Evolutionary conservation across 305 asterid genomes (phyloP), one percentile per base, ranked within the genome.

Genomic region (Caryopteris hybrid): DNA sequence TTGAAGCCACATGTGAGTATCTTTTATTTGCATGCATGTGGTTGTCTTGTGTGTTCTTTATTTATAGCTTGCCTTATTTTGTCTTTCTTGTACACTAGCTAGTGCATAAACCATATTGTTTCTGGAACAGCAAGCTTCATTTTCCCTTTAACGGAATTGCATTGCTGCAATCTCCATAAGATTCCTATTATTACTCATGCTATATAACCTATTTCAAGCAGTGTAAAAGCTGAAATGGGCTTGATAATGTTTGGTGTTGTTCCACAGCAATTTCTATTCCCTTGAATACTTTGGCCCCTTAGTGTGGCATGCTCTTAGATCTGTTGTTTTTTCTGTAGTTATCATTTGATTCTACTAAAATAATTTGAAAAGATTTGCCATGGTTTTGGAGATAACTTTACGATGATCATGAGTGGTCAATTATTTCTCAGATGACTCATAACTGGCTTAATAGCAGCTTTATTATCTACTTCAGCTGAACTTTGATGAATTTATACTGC

Each of bases 1-100:
- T 70, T 91, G 82, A 94, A 94, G 84, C 98, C 96, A 69, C 85
- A 89, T 76, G 99, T 94, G 83, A 89, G 99, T 86, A 76, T 66
- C 63, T 48, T 12, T 69, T 47, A 59, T 52, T 56, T 68, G 69
- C 51, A 1, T 75, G 68, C 76, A 38, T 67, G 25, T 45, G 51
- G 21, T 62, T 61, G 38, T 38, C 25, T 55, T 57, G 31, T 59
- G 61, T 53, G 61, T 41, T 38, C 61, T 50, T 29, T 11, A 33
- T 50, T 29, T 11, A 33, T 38, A 47, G 27, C 57, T 58, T 20
- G 18, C 56, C 60, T 22, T 47, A 10, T 55, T 56, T 56, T 36
- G 18, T 36, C 52, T 17, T 27, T 57, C 57, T 23, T 33, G 46
- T 61, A 54, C 23, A 12, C 41, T 18, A 9, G 31, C 45, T n/a